Conservation (phyloP, 805 yeast genomes). For the Saccharomycopsis javanensis region DNA sequence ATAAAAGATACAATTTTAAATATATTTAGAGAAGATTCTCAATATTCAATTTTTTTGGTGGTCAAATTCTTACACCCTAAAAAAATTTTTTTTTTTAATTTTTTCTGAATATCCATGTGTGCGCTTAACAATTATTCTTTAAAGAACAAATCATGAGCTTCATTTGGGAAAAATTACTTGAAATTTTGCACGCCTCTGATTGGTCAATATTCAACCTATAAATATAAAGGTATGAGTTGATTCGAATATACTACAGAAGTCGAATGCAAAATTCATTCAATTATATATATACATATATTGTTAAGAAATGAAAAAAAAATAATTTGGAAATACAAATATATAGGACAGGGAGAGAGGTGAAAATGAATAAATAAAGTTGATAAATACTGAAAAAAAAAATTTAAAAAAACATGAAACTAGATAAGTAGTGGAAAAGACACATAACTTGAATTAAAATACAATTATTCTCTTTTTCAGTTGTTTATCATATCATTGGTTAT, state of each 20-base stretch:
- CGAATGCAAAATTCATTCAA: background rate
- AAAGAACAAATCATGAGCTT: background rate
- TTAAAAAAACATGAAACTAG: background rate
- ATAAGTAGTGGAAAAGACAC: background rate
- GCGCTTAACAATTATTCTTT: background rate
- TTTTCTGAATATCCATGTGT: background rate
- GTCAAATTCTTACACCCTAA: background rate
- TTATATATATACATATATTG: background rate
- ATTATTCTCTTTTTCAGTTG: too few species aligned
- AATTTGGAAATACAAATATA: background rate
- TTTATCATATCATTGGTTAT: too few species aligned
- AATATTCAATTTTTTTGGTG: background rate
- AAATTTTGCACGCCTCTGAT: background rate
- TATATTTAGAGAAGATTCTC: background rate
- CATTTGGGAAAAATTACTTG: background rate
- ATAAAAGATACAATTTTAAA: background rate
- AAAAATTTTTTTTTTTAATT: background rate
- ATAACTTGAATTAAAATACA: background rate
- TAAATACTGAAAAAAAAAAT: background rate
- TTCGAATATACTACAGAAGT: too few species aligned
- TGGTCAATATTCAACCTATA: background rate
- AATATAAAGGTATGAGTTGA: too few species aligned
- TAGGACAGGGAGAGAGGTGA: background rate
- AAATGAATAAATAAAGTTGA: background rate
- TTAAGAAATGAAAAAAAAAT: background rate